These are phyloP conservation scores for Solanum virginianum DNA, from an alignment of 257 asterid species.

Conservation along the genomic window DNA sequence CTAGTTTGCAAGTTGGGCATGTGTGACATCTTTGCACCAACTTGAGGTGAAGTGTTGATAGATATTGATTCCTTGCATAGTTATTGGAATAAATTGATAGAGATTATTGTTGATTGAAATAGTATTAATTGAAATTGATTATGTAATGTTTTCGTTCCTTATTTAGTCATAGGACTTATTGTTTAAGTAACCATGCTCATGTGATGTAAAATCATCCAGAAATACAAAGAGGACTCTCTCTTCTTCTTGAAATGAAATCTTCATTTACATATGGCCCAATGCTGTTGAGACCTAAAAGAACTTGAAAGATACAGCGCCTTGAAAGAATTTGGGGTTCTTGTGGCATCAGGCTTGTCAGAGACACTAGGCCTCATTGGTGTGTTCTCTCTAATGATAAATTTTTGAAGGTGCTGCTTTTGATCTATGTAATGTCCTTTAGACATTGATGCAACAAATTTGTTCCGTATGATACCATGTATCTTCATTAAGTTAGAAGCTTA, in stretches of 20 bases:
- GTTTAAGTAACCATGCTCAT: not conserved
- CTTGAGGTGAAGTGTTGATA: not conserved
- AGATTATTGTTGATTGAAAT: not conserved
- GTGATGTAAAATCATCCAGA: not conserved
- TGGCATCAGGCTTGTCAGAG: not conserved
- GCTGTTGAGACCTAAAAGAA: not conserved
- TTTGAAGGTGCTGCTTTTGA: not conserved
- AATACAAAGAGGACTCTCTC: not conserved
- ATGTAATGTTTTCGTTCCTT: not conserved
- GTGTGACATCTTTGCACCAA: not conserved
- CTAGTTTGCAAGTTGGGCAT: not conserved
- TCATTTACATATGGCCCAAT: not conserved
- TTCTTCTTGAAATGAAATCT: not conserved
- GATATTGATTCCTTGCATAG: not conserved
- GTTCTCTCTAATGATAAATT: not conserved
- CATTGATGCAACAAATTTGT: not conserved
- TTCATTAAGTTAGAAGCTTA: not conserved
- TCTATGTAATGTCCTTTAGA: not conserved
- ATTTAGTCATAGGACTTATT: not conserved
- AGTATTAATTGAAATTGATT: not conserved
- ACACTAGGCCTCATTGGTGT: not conserved
- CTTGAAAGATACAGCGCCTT: not conserved
- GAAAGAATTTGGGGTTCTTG: not conserved
- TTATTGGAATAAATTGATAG: not conserved
- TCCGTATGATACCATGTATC: not conserved